phyloP scores from a whole-genome alignment of 495 filamentous ascomycete species.

The Pseudevernia furfuracea region DNA sequence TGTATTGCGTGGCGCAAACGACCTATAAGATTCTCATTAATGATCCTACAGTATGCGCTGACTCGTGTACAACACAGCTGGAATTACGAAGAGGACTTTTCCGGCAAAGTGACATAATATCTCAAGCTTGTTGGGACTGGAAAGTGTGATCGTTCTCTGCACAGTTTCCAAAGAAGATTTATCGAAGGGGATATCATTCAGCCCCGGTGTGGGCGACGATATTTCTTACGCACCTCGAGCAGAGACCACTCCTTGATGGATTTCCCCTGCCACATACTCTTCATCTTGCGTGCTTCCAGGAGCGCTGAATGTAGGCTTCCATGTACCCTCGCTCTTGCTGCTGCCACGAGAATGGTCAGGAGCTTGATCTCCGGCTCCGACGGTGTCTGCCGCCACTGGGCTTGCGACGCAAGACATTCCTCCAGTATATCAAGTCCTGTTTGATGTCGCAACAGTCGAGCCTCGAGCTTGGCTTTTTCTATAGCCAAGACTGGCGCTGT shows the following conservation, averaged over 20 bases:
- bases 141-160: too few relatives aligned
- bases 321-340: neutral
- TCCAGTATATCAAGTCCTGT: conserved; percentile 2
- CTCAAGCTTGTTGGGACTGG: too few relatives aligned
- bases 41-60: too few relatives aligned
- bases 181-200: too few relatives aligned
- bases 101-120: too few relatives aligned
- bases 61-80: too few relatives aligned
- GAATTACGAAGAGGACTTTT: too few relatives aligned
- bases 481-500: conserved; percentile 7
- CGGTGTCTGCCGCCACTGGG: neutral
- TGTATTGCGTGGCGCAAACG: neutral
- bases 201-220: too few relatives aligned
- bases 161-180: too few relatives aligned
- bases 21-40: neutral
- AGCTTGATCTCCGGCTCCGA: conserved; percentile 7
- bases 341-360: conserved; percentile 6
- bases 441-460: conserved; percentile 4
- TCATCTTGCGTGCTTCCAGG: neutral
- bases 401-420: conserved; percentile 2
- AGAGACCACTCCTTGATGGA: neutral
- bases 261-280: neutral
- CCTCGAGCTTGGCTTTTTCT: conserved; percentile 3
- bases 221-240: neutral
- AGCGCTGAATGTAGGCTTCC: conserved; percentile 1